Percentiles rank a stretch among this genome's conserved stretches.
phyloP scores from a whole-genome alignment of 2,329 filamentous ascomycete species.

The Penicillium sclerotigenum region DNA sequence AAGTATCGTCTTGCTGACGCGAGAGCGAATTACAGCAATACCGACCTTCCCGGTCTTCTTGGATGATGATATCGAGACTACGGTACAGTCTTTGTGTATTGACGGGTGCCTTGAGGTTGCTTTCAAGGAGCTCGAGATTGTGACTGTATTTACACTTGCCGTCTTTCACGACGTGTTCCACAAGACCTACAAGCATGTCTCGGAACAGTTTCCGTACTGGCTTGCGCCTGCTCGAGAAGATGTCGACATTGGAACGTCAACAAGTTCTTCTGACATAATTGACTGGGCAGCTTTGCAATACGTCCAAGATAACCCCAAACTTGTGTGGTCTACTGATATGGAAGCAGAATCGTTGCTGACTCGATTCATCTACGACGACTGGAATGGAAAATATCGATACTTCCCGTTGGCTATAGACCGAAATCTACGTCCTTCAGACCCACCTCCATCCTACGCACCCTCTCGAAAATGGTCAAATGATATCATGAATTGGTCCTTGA shows the following conservation, averaged over 20 bases:
- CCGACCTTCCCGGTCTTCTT: conserved; percentile 71
- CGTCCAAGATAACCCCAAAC: conserved; percentile 41
- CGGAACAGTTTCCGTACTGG: conserved; percentile 74
- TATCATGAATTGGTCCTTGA: conserved; percentile 82
- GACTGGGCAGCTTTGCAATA: conserved; percentile 43
- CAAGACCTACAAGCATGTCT: conserved; percentile 69
- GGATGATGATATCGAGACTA: conserved; percentile 59
- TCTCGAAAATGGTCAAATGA: conserved; percentile 51
- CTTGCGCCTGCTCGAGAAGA: conserved; percentile 58
- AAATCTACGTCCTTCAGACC: conserved; percentile 32
- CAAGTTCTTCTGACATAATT: conserved; percentile 31
- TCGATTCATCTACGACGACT: conserved; percentile 55
- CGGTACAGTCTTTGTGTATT: conserved; percentile 53
- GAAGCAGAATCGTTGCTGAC: conserved; percentile 42
- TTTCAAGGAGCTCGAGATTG: conserved; percentile 47
- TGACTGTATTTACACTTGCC: conserved; percentile 71
- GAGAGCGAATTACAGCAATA: conserved; percentile 61
- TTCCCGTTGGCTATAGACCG: conserved; percentile 46
- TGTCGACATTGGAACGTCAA: background rate
- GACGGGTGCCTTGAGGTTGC: conserved; percentile 28
- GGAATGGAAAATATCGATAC: conserved; percentile 58
- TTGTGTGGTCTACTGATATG: conserved; percentile 47
- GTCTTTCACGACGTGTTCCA: conserved; percentile 85
- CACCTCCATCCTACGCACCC: conserved; percentile 33
- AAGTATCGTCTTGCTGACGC: conserved; percentile 69